These are phyloP conservation scores for Nakazawaea ishiwadae DNA, from an alignment of 805 yeast species.

Conservation along the genomic window DNA sequence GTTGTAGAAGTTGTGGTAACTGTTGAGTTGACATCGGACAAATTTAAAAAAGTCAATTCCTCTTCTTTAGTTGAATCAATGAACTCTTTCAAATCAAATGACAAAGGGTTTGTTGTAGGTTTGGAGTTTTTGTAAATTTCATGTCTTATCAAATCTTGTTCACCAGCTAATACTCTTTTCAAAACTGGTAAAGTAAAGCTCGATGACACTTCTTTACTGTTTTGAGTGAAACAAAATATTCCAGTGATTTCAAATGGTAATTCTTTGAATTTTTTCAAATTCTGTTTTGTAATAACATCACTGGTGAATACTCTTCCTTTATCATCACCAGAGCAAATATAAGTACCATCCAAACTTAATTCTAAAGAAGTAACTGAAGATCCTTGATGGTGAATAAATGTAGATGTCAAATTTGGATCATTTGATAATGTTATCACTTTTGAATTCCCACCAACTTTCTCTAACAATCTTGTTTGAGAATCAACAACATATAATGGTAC, in stretches of 20 bases:
- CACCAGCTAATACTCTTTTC: conserved; percentile 52
- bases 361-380: conserved; percentile 45
- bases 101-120: no score
- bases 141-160: conserved; percentile 35
- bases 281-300: conserved; percentile 70
- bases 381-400: conserved; percentile 49
- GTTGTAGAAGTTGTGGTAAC: conserved; percentile 21
- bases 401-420: conserved; percentile 43
- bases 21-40: conserved; percentile 34
- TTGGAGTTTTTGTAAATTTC: conserved; percentile 33
- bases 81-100: conserved; percentile 42
- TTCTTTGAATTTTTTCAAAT: conserved; percentile 48
- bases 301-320: conserved; percentile 63
- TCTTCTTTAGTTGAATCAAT: conserved; percentile 43
- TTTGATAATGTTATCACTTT: conserved; percentile 44
- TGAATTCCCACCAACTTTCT: conserved; percentile 56
- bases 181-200: conserved; percentile 48
- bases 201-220: neutral
- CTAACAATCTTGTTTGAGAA: conserved; percentile 33
- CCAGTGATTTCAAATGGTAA: conserved; percentile 23
- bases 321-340: conserved; percentile 67
- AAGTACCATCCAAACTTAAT: conserved; percentile 72
- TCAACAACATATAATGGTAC: conserved; percentile 48
- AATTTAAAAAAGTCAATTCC: conserved; percentile 46
- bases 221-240: conserved; percentile 16